These are phyloP conservation scores for Chlorencoelia australis DNA, from an alignment of 2,329 filamentous ascomycete genomes.

Conservation along the genomic window DNA sequence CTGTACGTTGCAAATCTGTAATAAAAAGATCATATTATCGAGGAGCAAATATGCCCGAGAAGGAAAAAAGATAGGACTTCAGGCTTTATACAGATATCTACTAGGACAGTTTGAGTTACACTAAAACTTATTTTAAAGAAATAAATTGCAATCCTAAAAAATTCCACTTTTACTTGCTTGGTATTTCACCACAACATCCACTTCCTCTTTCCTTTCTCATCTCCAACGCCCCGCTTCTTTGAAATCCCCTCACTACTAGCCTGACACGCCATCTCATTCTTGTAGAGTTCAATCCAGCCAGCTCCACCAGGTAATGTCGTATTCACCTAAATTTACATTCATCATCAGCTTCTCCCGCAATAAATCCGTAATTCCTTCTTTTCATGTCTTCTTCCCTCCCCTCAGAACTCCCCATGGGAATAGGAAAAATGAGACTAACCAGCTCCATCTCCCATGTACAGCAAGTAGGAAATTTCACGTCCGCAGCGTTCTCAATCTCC, in stretches of 20 bases:
- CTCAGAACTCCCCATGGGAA: neutral
- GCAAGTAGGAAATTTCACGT: neutral
- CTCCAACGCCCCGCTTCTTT: neutral
- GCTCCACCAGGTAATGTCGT: too few relatives aligned
- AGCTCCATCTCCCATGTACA: slow-evolving; percentile 1
- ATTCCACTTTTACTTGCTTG: too few relatives aligned
- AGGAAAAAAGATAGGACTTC: too few relatives aligned
- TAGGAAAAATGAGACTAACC: neutral
- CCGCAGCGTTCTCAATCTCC: neutral
- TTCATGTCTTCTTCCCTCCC: too few relatives aligned
- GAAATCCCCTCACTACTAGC: slow-evolving; percentile 1
- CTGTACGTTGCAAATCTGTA: too few relatives aligned
- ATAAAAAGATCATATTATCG: too few relatives aligned
- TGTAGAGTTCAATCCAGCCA: too few relatives aligned
- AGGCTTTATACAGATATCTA: too few relatives aligned
- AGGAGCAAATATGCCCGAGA: too few relatives aligned
- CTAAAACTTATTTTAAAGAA: too few relatives aligned
- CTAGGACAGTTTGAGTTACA: too few relatives aligned
- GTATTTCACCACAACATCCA: slow-evolving; percentile 10
- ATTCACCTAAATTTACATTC: neutral
- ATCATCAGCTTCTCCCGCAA: neutral
- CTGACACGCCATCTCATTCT: neutral
- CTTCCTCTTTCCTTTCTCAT: neutral
- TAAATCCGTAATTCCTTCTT: neutral
- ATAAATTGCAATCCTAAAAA: too few relatives aligned